Evolutionary conservation across 2,329 filamentous ascomycete genomes (phyloP), one percentile per base, ranked within the genome.

Genomic region (Penicillium sp.): DNA sequence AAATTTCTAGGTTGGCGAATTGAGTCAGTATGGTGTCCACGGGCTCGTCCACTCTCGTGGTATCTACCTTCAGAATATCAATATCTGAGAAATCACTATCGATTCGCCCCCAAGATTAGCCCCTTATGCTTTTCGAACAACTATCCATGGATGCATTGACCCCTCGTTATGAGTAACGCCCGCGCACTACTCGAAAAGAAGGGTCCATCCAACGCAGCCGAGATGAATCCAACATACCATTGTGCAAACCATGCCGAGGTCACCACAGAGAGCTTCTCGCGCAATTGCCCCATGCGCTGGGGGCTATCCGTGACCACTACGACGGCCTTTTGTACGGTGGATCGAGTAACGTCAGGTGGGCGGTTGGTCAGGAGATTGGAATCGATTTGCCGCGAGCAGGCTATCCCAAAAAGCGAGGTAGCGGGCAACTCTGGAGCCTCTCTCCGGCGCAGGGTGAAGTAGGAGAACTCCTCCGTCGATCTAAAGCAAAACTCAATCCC

Each of bases 171-270:
- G n/a, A n/a, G n/a, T n/a, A n/a, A n/a, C n/a, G n/a, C n/a, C n/a
- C n/a, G n/a, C n/a, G n/a, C n/a, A n/a, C n/a, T n/a, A n/a, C n/a
- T n/a, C n/a, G n/a, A n/a, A n/a, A n/a, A n/a, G n/a, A n/a, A n/a
- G n/a, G n/a, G n/a, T n/a, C n/a, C n/a, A n/a, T n/a, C n/a, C n/a
- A n/a, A 15, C 10, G 5, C 14, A 32, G 11, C n/a, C 8, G n/a
- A 18, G 21, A 21, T 17, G 14, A 17, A 21, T n/a, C 4, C 14
- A 33, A 67, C 68, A 47, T 71, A 80, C 78, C 72, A 84, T 73
- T 98, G 93, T 47, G 85, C 87, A 68, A 98, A 98, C 93, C 93
- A 98, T 16, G 91, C 91, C 55, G 83, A 86, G 3, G 91, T 96
- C 11, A 98, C 90, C 20, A 95, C 83, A 33, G 86, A 86, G 49